Base-by-base conservation (phyloP, 805 yeast genomes). In the Candida piceae region DNA sequence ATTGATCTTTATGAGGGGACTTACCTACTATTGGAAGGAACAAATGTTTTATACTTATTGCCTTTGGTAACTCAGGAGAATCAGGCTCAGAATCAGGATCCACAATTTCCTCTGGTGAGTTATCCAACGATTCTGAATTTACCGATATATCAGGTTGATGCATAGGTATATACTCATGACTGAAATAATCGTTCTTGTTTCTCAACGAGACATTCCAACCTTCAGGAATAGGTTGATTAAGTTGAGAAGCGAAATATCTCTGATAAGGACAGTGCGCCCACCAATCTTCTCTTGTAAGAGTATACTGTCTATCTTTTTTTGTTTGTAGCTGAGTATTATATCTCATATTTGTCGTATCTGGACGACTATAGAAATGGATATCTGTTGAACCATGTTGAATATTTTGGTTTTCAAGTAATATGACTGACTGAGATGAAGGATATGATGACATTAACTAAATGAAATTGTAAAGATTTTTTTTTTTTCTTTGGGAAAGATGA, bases 131-230 rank as follows among this genome's bases (percentile, higher is more conserved):
- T 12, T 24, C 13, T 9, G 26, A 24, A 12, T 24, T 24, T 12
- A 12, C 10, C 23, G 7, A 7, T 21, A 21, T 21, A 21, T 21
- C 23, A 21, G 10, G 7, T 21, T 21, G 23, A 10, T 21, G 23
- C 9, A 34, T 74, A 71, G 45, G 78, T 78, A 42, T 84, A 29
- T 46, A 48, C 7, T 49, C 36, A 12, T 36, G 31, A 18, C 42
- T 34, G 25, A 49, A 50, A 8, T 36, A 26, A 25, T 40, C 40
- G 35, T 52, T 46, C 32, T 48, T 50, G 39, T 41, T 43, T 2
- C 42, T 45, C 11, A 45, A 30, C 2, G 49, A 44, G 9, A 32
- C 32, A 8, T 30, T 21, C 55, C 55, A 52, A 9, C 45, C 40
- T 7, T 22, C 28, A 1, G 55, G 55, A 2, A 52, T 31, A 2